Conservation (phyloP, 192 early-diverging fungal species). For the Entophlyctis luteolus region DNA sequence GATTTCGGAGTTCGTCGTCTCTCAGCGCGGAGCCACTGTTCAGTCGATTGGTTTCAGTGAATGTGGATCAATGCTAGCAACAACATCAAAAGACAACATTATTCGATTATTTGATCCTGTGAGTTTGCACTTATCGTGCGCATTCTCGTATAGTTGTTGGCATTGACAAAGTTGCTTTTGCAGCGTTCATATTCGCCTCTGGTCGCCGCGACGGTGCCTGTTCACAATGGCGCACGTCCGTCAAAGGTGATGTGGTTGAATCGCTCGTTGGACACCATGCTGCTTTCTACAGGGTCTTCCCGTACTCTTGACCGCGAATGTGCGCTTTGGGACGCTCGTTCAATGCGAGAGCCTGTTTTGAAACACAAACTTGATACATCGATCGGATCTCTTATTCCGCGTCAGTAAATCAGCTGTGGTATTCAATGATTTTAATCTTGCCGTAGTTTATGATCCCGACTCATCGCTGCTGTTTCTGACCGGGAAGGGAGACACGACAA, state of each 20-base stretch:
- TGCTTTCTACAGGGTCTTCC: slow-evolving; percentile 11
- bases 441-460: slow-evolving; percentile 69
- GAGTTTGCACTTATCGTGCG: neutral
- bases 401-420: neutral
- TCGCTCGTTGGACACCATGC: neutral
- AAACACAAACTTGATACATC: slow-evolving; percentile 10
- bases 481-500: slow-evolving; percentile 64
- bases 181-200: neutral
- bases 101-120: slow-evolving; percentile 8
- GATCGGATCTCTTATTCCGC: slow-evolving; percentile 13
- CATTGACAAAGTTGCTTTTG: neutral
- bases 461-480: slow-evolving; percentile 69
- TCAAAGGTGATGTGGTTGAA: slow-evolving; percentile 7
- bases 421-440: neutral
- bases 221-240: neutral
- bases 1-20: no score
- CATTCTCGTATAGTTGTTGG: neutral
- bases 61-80: neutral
- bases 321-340: slow-evolving; percentile 15
- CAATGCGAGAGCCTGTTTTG: neutral
- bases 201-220: neutral
- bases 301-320: slow-evolving; percentile 15
- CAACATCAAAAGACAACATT: neutral
- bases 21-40: no score
- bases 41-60: neutral